A percentile compares a stretch with the other conserved stretches of the same genome.
Conservation (phyloP, 192 early-diverging fungal genomes). For the Helicostylum pulchrum region DNA sequence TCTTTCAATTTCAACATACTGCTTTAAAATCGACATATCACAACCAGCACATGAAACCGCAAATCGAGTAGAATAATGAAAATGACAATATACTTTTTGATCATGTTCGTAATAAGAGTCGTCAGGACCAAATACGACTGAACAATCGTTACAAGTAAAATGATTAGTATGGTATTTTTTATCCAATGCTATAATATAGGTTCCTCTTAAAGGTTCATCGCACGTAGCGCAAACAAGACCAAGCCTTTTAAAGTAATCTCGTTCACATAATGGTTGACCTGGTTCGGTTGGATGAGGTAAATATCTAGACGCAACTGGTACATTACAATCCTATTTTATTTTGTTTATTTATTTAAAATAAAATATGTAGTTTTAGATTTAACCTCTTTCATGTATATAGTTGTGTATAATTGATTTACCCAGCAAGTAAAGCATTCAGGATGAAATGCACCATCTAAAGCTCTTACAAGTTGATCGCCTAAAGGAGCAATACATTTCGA, state of each 20-base stretch:
- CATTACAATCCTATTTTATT: conserved; percentile 64
- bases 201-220: conserved; percentile 80
- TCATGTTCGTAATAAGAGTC: conserved; percentile 97
- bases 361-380: not conserved
- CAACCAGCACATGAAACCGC: conserved; percentile 96
- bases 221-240: conserved; percentile 86
- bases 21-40: conserved; percentile 90
- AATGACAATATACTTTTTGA: conserved; percentile 88
- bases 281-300: conserved; percentile 65
- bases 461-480: conserved; percentile 89
- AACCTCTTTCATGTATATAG: not conserved
- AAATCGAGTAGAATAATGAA: conserved; percentile 89
- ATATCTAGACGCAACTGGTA: conserved; percentile 81
- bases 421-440: conserved; percentile 93
- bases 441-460: conserved; percentile 80
- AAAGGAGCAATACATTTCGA: conserved; percentile 66
- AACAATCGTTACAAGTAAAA: conserved; percentile 92
- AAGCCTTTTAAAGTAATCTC: conserved; percentile 82
- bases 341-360: too few relatives aligned
- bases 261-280: conserved; percentile 77
- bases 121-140: conserved; percentile 88
- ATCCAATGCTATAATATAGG: conserved; percentile 89
- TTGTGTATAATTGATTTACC: conserved; percentile 50
- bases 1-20: conserved; percentile 91
- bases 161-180: conserved; percentile 98